Base-by-base conservation (phyloP, 352 stramenopile genomes). In the Phytophthora aleatoria region DNA sequence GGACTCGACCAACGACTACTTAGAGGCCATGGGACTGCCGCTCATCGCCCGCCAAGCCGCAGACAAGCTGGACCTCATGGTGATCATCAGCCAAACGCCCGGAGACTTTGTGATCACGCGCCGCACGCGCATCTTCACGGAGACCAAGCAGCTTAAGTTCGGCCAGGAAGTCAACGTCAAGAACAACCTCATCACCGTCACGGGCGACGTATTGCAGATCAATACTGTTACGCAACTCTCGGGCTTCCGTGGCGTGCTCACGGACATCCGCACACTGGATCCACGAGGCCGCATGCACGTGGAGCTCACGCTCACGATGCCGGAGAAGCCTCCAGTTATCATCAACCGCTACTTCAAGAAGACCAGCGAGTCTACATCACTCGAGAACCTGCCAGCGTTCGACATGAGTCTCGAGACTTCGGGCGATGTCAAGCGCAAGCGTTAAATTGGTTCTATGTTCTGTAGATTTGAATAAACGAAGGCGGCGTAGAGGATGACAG, bases 1-100 rank as follows among this genome's bases (percentile, higher is more conserved):
- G 59, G 88, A 96, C 73, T 96, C 88, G 73, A 96, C 88, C 39
- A 95, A 96, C 69, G 85, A 93, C 68, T 96, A 96, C 62, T 67
- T 96, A 45, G 88, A 96, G 64, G 88, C 88, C 55, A 96, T 96
- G 86, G 86, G 86, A 5, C 72, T 96, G 39, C 88, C 88, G 35
- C 69, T 96, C 13, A 96, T 96, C 57, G 88, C 88, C 12, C 88
- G 88, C 11, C 88, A 96, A 59, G 88, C 88, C 2, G 88, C 86
- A 12, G 88, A 96, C 69, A 96, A 96, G 65, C 72, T 96, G 24
- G 86, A 94, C 57, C 79, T 96, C 27, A 96, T 94, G 78, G 88
- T 96, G 38, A 91, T 96, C 65, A 95, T 96, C 65, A 86, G 83
- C 53, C 88, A 95, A 72, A 90, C 78, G 28, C 59, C 86, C 0